Evolutionary conservation across 2,329 filamentous ascomycete species (phyloP), one percentile per base, ranked within the genome.

Genomic region (Aspergillus piperis): DNA sequence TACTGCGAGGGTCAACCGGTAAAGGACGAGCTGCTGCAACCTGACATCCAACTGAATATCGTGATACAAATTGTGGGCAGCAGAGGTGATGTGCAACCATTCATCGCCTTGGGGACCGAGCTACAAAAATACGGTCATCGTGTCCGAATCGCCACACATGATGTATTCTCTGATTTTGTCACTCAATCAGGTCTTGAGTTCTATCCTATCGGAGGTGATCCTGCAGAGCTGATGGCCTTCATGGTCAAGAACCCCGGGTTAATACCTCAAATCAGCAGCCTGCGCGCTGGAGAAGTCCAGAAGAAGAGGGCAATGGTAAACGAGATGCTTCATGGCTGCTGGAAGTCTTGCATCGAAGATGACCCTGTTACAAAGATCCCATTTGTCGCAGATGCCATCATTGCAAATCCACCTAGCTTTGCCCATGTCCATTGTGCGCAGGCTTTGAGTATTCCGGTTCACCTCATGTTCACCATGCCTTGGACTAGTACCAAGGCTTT

Each of bases 81-180:
- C 79, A 84, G 8, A 8, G 83, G 83, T 8, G 83, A 86, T 67
- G 82, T 86, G 0, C 85, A 88, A 60, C 85, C 85, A 0, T 87
- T 88, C 57, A 75, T 88, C 54, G 83, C 84, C 0, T 74, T 88
- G 1, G 85, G 83, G 0, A 80, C 78, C 38, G 78, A 80, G 11
- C 68, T 87, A 0, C 78, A 83, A 63, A 72, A 75, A 2, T 76
- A 82, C 57, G 80, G 81, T 2, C 84, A 87, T 65, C 80, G 84
- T 8, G 82, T 87, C 2, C 80, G 85, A 2, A 73, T 87, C 10
- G 84, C 83, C 25, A 87, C 85, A 0, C 85, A 87, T 65, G 66
- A 77, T 8, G 77, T 79, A 3, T 87, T 87, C 66, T 78, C 81
- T 55, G 72, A 81, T 2, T 85, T 86, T 44, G 82, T 87, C 15